Evolutionary conservation across 2,329 filamentous ascomycete genomes (phyloP).

Genomic region (Madurella mycetomatis): DNA sequence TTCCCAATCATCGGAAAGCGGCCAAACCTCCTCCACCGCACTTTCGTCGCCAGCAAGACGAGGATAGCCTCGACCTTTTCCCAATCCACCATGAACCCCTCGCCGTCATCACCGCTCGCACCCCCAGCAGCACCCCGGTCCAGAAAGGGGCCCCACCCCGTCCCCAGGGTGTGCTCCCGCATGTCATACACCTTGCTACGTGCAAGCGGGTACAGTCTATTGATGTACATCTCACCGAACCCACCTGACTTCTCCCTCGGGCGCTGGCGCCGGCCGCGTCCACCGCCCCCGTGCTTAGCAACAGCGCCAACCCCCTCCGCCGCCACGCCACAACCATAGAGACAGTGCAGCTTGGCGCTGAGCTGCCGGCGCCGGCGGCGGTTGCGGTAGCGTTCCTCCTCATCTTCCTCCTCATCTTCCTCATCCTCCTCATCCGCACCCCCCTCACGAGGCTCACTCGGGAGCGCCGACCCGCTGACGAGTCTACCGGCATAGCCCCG

Average conservation of each 20-base stretch:
- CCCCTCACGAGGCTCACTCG: no score
- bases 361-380: constrained; percentile 53
- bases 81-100: constrained; percentile 59
- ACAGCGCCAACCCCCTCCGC: constrained; percentile 37
- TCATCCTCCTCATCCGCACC: neutral
- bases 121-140: constrained; percentile 55
- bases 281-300: constrained; percentile 33
- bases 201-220: constrained; percentile 52
- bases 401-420: no score
- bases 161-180: constrained; percentile 58
- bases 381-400: no score
- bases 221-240: constrained; percentile 20
- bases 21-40: constrained; percentile 44
- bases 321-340: constrained; percentile 49
- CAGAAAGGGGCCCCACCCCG: constrained; percentile 68
- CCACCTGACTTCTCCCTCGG: neutral
- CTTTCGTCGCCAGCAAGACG: constrained; percentile 62
- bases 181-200: constrained; percentile 70
- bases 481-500: no score
- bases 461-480: no score
- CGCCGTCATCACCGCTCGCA: neutral
- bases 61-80: constrained; percentile 74
- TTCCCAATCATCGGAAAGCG: constrained; percentile 43
- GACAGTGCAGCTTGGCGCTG: constrained; percentile 65
- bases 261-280: neutral